Evolutionary conservation across 2,329 filamentous ascomycete genomes (phyloP), one percentile per base, ranked within the genome.

Genomic region (Alternaria triticimaculans): DNA sequence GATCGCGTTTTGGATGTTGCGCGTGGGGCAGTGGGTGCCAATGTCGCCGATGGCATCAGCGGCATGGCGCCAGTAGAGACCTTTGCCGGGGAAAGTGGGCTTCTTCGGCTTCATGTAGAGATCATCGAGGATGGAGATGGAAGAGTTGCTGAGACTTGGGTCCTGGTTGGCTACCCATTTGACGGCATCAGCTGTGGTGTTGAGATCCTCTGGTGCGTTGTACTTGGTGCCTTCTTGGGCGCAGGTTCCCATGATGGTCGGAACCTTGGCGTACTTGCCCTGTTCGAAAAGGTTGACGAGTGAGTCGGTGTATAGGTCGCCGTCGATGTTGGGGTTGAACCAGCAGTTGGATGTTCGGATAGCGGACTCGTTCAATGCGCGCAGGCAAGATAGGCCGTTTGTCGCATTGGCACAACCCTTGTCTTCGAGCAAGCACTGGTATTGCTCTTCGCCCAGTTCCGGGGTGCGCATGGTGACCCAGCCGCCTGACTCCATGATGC

Each of bases 1-100:
- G 2, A 81, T 77, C 6, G 80, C 77, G 9, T 81, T 74, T 2
- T 83, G 85, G 72, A 90, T 80, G 77, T 83, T 86, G 43, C 90
- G 82, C 0, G 86, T 86, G 0, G 89, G 87, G 67, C 90, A 92
- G 68, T 83, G 88, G 76, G 91, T 91, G 6, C 88, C 83, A 69
- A 90, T 83, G 66, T 92, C 88, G 15, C 89, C 89, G 67, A 90
- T 90, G 5, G 84, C 87, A 48, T 87, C 84, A 62, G 84, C 82
- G 1, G 84, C 82, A 57, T 88, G 86, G 1, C 84, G 84, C 87
- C 88, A 92, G 77, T 85, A 90, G 33, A 81, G 78, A 2, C 87
- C 86, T 1, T 80, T 72, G 51, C 77, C 76, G 0, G 84, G 82
- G 69, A 87, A 89, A 0, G 60, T 25, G 3, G 69, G 67, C 26